Base-by-base conservation (phyloP, 1,284 basidiomycete species). In the Microbotryum violaceum region DNA sequence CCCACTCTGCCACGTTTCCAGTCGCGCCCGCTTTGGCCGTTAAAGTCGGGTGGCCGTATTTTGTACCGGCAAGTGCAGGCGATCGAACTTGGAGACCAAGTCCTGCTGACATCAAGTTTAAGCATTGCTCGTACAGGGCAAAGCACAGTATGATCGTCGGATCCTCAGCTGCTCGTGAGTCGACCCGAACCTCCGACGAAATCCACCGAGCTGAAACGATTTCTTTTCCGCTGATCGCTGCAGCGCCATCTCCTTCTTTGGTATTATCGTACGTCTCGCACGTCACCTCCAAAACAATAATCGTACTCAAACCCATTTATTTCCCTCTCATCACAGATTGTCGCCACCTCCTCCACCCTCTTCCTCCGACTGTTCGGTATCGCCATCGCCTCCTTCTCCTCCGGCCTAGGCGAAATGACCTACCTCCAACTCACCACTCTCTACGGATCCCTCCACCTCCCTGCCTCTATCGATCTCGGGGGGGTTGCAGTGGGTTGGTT, bases 41-140 rank as follows among this genome's bases (percentile, higher is more conserved):
- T 25, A 98, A 97, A 77, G 80, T 96, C 3, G 85, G 85, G 10
- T 98, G 92, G 92, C 93, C 94, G 0, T 92, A 97, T 71, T 68
- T 94, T 9, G 80, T 91, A 47, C 86, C 84, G 70, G 58, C 54
- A 42, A 20, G 58, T 29, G 6, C n/a, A 37, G 6, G 6, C 8
- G 21, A 21, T 9, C 12, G 21, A 14, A 14, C 12, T 10, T 6
- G n/a, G 14, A 27, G 47, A 44, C 18, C 33, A 18, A 4, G 12
- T 21, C 12, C 0, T 42, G 12, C 37, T 42, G 16, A 42, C 37
- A 16, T 18, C 37, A 31, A 7, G 9, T 42, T 6, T 14, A 42
- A 42, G 12, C 37, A 42, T 42, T 2, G 37, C 14, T 42, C 14
- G 42, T 16, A 29, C 57, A 63, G 23, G 92, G 92, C 0, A 79